Conservation (phyloP, 73 alveolate species). For the Paramecium caudatum region DNA sequence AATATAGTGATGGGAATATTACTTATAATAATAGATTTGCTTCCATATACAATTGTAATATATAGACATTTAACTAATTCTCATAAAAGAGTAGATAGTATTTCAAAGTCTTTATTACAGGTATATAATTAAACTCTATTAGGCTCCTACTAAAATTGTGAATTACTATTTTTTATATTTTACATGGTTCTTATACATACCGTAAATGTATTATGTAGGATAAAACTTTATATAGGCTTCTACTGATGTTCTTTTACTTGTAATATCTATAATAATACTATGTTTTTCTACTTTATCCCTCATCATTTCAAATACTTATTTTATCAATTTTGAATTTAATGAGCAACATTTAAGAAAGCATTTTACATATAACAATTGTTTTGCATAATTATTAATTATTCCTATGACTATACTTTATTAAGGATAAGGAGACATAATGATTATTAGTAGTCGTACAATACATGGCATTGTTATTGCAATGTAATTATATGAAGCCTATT, state of each 20-base stretch:
- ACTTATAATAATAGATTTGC: background rate
- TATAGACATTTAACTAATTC: background rate
- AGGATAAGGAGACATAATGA: background rate
- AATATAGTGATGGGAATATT: background rate
- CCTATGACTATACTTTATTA: background rate
- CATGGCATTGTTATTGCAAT: slow-evolving; percentile 6
- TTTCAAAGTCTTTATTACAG: slow-evolving; percentile 36
- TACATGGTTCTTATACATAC: slow-evolving; percentile 31
- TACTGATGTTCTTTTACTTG: background rate
- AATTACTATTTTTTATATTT: slow-evolving; percentile 32
- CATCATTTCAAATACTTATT: slow-evolving; percentile 17
- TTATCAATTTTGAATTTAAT: slow-evolving; percentile 51
- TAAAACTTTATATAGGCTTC: slow-evolving; percentile 1
- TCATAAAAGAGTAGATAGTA: background rate
- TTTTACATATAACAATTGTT: slow-evolving; percentile 21
- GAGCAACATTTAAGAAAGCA: slow-evolving; percentile 4
- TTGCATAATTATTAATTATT: background rate
- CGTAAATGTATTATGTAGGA: slow-evolving; percentile 14
- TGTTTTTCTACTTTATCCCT: background rate
- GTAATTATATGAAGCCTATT: slow-evolving; percentile 10
- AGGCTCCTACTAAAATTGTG: slow-evolving; percentile 6
- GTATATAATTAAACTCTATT: background rate
- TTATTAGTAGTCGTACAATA: slow-evolving; percentile 1
- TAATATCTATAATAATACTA: background rate
- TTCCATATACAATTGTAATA: background rate